Percentiles rank a stretch among this genome's conserved stretches.
phyloP scores from a whole-genome alignment of 345 rosid genomes.

The Dimocarpus longan region DNA sequence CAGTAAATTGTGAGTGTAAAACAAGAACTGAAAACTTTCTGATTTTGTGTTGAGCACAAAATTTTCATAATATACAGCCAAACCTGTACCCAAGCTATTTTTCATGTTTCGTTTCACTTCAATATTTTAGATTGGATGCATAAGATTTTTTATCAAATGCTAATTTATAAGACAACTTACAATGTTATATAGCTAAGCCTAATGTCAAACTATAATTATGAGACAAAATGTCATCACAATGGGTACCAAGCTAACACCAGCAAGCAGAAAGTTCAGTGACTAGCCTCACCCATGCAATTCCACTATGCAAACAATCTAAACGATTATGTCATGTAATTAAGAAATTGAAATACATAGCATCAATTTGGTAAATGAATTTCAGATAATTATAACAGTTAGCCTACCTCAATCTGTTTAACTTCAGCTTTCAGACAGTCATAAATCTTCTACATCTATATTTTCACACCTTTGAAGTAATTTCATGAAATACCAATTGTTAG shows the following conservation, averaged over 20 bases:
- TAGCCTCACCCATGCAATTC: no score
- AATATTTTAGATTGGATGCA: not conserved
- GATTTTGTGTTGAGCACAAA: no score
- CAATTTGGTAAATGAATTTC: not conserved
- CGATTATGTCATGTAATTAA: not conserved
- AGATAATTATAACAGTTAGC: slow-evolving; percentile 6
- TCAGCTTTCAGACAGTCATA: slow-evolving; percentile 67
- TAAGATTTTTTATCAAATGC: not conserved
- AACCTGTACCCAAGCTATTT: not conserved
- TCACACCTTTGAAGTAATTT: slow-evolving; percentile 45
- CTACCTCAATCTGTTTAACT: slow-evolving; percentile 63
- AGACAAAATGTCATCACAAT: no score
- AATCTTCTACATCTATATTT: slow-evolving; percentile 74
- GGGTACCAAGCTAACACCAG: no score
- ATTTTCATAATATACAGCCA: no score
- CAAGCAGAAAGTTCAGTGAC: no score
- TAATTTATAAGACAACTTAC: not conserved
- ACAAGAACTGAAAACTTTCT: no score
- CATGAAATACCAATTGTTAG: no score
- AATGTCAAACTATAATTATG: no score
- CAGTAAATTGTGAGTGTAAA: no score
- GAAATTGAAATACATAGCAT: no score
- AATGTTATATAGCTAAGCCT: not conserved
- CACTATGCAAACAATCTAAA: no score
- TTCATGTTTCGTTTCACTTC: not conserved